Conservation (phyloP, 257 asterid species). For the Nicotiana paniculata region DNA sequence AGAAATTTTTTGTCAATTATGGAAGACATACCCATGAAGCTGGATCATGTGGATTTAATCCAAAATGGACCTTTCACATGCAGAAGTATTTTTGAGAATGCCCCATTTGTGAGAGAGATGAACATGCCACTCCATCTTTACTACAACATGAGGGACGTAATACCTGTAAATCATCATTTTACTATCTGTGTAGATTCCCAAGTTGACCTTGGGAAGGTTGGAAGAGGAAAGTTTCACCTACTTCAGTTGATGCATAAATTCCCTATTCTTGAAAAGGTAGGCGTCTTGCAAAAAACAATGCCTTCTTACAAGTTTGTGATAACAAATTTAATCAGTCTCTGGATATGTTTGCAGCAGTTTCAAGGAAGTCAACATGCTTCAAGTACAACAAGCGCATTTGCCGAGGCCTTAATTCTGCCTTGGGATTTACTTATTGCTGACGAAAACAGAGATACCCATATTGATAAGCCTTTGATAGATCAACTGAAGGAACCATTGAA, state of each 20-base stretch:
- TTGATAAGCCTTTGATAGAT: constrained; percentile 15
- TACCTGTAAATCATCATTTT: constrained; percentile 18
- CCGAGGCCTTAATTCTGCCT: constrained; percentile 70
- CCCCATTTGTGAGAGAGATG: constrained; percentile 26
- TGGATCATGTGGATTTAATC: constrained; percentile 30
- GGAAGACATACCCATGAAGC: constrained; percentile 51
- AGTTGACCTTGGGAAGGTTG: constrained; percentile 36
- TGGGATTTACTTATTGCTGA: constrained; percentile 67
- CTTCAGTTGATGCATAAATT: constrained; percentile 69
- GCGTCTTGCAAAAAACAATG: constrained; percentile 8
- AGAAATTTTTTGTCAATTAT: constrained; percentile 42
- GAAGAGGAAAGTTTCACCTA: constrained; percentile 60
- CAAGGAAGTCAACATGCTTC: constrained; percentile 37
- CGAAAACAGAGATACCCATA: constrained; percentile 29
- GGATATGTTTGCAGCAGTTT: constrained; percentile 32
- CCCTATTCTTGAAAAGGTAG: constrained; percentile 66
- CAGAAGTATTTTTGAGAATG: constrained; percentile 48
- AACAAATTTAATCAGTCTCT: background rate
- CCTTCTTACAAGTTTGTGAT: constrained; percentile 6
- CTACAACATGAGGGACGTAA: constrained; percentile 29
- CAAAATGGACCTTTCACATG: constrained; percentile 51
- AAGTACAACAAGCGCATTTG: constrained; percentile 47
- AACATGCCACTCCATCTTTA: constrained; percentile 39
- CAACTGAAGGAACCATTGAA: constrained; percentile 23
- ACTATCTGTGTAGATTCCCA: constrained; percentile 31